Conservation (phyloP, 768 basidiomycete species). For the Russula sp. region DNA sequence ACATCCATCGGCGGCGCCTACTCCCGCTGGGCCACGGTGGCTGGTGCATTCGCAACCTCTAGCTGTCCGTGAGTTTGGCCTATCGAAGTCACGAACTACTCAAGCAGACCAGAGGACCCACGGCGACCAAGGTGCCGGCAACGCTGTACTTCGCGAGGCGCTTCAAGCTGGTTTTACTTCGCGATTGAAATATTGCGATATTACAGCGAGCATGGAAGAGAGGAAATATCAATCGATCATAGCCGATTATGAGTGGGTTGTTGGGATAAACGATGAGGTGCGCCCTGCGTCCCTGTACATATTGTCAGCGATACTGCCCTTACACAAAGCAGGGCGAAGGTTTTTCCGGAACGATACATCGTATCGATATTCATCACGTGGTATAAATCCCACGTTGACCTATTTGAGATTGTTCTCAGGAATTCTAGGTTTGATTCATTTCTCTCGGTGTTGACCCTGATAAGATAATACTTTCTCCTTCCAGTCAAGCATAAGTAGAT, state of each 20-base stretch:
- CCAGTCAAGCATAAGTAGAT: not conserved
- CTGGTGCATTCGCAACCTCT: constrained; percentile 5
- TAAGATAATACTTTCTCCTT: not conserved
- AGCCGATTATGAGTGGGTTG: constrained; percentile 18
- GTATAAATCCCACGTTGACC: not conserved
- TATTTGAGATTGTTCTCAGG: not conserved
- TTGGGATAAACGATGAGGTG: constrained; percentile 12
- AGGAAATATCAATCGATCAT: constrained; percentile 14
- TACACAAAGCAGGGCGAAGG: not conserved
- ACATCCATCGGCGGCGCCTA: not conserved
- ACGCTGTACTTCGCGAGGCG: not conserved
- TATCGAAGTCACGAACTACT: not conserved
- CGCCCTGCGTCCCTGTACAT: not conserved
- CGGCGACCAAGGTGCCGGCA: not conserved
- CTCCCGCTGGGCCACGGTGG: constrained; percentile 13
- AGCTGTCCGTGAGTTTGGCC: constrained; percentile 8
- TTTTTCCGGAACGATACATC: not conserved
- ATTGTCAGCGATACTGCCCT: not conserved
- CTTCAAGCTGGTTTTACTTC: constrained; percentile 4
- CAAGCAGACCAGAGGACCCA: not conserved
- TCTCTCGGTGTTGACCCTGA: not conserved
- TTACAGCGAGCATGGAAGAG: constrained; percentile 3
- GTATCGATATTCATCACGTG: constrained; percentile 16
- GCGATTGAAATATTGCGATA: constrained; percentile 1
- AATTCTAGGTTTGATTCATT: not conserved